These are phyloP conservation scores for Gossypium arboreum DNA, from an alignment of 345 rosid species.

Conservation along the genomic window DNA sequence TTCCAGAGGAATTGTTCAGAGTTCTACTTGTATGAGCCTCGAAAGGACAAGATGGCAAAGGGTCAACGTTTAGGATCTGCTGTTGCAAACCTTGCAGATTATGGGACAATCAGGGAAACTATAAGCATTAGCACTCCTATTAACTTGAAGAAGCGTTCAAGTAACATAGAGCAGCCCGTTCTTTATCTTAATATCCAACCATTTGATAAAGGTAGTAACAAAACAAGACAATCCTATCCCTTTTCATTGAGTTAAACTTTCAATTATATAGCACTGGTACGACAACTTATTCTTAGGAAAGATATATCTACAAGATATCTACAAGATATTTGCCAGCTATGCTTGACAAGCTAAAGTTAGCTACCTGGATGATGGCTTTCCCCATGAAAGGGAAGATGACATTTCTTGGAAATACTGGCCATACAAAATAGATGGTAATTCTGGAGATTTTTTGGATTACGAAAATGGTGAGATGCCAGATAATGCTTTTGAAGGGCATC, in stretches of 20 bases:
- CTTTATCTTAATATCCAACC: neutral
- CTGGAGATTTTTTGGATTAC: conserved; percentile 30
- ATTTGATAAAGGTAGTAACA: neutral
- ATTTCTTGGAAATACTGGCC: conserved; percentile 38
- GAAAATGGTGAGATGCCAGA: conserved; percentile 30
- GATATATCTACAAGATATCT: too few relatives aligned
- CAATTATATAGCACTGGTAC: too few relatives aligned
- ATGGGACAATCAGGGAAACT: conserved; percentile 48
- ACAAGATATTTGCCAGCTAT: too few relatives aligned
- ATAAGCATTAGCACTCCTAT: conserved; percentile 47
- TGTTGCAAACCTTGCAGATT: conserved; percentile 67
- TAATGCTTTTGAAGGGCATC: conserved; percentile 34
- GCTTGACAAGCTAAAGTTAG: conserved; percentile 24
- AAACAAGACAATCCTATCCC: too few relatives aligned
- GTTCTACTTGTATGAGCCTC: conserved; percentile 61
- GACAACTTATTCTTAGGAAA: too few relatives aligned
- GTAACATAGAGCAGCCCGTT: conserved; percentile 11
- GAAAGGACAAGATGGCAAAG: conserved; percentile 55
- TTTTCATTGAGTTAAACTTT: too few relatives aligned
- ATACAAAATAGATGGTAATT: conserved; percentile 25
- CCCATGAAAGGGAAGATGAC: conserved; percentile 30
- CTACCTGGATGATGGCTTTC: conserved; percentile 29
- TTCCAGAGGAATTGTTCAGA: conserved; percentile 70
- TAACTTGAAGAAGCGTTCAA: conserved; percentile 58
- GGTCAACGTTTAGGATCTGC: conserved; percentile 79